Percentiles rank a stretch among this genome's conserved stretches.
Conservation (phyloP, 1,284 basidiomycete species). For the Rhodotorula sp. region DNA sequence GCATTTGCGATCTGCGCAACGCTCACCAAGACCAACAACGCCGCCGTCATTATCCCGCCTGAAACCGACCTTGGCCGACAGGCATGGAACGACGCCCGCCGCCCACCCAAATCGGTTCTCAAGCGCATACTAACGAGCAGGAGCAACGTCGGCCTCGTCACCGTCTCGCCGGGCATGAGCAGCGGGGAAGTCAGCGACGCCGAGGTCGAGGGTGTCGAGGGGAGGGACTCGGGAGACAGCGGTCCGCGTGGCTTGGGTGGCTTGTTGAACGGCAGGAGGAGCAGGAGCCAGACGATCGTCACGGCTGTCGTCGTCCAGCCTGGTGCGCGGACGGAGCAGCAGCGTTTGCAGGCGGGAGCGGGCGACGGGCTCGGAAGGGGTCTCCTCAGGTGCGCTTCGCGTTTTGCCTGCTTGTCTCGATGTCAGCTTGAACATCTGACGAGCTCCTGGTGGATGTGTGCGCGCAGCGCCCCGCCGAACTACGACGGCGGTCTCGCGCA, state of each 20-base stretch:
- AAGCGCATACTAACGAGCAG: slow-evolving; percentile 14
- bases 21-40: slow-evolving; percentile 10
- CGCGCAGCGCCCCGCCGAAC: slow-evolving; percentile 22
- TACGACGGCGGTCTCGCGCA: slow-evolving; percentile 17
- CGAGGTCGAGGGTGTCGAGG: neutral
- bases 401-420: neutral
- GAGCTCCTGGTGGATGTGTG: no score
- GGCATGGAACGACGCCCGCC: slow-evolving; percentile 31
- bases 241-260: neutral
- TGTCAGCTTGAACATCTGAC: neutral
- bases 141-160: neutral
- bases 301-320: slow-evolving; percentile 2
- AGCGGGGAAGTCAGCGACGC: slow-evolving; percentile 18
- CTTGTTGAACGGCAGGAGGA: slow-evolving; percentile 14
- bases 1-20: slow-evolving; percentile 30
- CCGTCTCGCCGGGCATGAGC: neutral
- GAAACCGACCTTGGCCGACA: slow-evolving; percentile 15
- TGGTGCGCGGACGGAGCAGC: slow-evolving; percentile 5
- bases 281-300: slow-evolving; percentile 12
- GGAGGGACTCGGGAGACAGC: no score
- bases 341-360: slow-evolving; percentile 16
- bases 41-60: slow-evolving; percentile 21
- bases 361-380: slow-evolving; percentile 21
- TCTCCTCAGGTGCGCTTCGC: slow-evolving; percentile 13
- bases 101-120: slow-evolving; percentile 18